Conservation (phyloP, 2,329 filamentous ascomycete genomes). For the Hymenoscyphus scutula region DNA sequence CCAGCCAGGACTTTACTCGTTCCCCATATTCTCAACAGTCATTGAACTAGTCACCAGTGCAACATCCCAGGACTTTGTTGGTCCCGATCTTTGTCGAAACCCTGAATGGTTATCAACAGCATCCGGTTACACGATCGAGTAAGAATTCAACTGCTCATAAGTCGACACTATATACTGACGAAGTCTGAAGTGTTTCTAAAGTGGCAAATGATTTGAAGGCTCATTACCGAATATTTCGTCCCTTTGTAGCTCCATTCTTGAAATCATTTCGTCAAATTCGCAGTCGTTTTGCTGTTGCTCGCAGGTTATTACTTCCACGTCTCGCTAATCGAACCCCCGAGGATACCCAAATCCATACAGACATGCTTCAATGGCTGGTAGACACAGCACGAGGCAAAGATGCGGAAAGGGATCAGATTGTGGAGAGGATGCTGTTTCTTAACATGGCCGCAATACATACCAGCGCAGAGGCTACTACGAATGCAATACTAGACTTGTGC, state of each 20-base stretch:
- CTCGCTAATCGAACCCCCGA: not conserved
- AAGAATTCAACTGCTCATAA: not conserved
- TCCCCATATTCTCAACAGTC: not conserved
- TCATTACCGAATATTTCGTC: constrained; percentile 5
- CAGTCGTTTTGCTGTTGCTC: not conserved
- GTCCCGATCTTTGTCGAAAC: constrained; percentile 5
- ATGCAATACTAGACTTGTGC: constrained; percentile 1
- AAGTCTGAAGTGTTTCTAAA: not conserved
- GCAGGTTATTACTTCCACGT: not conserved
- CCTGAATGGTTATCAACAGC: constrained; percentile 1
- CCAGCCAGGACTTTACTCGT: not conserved
- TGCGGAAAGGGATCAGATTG: not conserved
- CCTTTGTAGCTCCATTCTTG: constrained; percentile 1
- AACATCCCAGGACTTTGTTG: constrained; percentile 3
- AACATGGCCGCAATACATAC: constrained; percentile 7
- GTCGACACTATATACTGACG: not conserved
- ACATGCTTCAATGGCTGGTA: constrained; percentile 1
- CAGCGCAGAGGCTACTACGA: not conserved
- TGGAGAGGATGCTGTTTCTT: constrained; percentile 3
- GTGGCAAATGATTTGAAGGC: not conserved
- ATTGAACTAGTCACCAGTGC: constrained; percentile 3
- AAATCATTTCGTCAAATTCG: not conserved
- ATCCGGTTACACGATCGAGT: constrained; percentile 5
- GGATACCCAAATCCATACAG: not conserved
- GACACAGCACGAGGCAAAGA: constrained; percentile 5